Conservation (phyloP, 2,329 filamentous ascomycete species). For the Madurella mycetomatis region DNA sequence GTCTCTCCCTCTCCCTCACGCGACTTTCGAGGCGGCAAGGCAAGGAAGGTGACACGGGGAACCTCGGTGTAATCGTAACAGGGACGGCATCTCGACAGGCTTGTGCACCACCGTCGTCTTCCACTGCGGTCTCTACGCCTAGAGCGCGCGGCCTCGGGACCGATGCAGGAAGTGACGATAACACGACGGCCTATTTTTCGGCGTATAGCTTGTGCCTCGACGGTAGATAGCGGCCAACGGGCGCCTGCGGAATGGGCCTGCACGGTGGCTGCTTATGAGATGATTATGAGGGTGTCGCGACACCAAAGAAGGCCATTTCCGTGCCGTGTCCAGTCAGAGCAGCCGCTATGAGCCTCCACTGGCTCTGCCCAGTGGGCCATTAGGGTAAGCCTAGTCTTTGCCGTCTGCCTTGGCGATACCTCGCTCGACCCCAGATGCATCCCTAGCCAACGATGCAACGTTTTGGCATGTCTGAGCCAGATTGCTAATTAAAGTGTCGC, state of each 20-base stretch:
- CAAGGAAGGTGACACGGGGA: neutral
- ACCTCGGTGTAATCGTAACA: neutral
- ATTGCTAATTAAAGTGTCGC: conserved; percentile 14
- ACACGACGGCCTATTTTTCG: conserved; percentile 19
- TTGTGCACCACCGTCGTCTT: neutral
- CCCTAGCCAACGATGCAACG: conserved; percentile 13
- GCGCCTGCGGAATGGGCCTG: neutral
- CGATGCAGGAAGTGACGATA: conserved; percentile 12
- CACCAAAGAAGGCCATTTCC: conserved; percentile 11
- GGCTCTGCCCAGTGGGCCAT: neutral
- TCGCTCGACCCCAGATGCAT: conserved; percentile 15
- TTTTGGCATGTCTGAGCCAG: conserved; percentile 16
- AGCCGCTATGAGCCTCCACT: neutral
- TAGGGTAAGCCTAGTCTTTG: conserved; percentile 14
- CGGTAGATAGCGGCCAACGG: neutral
- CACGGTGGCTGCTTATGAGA: conserved; percentile 24
- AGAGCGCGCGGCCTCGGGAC: conserved; percentile 12
- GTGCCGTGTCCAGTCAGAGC: conserved; percentile 22
- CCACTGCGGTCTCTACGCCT: neutral
- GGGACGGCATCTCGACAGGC: neutral
- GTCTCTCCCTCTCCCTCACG: too few species aligned
- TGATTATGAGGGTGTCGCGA: conserved; percentile 23
- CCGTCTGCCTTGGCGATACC: conserved; percentile 12
- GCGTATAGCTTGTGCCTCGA: conserved; percentile 12
- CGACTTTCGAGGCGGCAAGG: neutral